phyloP scores from a whole-genome alignment of 495 filamentous ascomycete species.

The Annulohypoxylon bovei region DNA sequence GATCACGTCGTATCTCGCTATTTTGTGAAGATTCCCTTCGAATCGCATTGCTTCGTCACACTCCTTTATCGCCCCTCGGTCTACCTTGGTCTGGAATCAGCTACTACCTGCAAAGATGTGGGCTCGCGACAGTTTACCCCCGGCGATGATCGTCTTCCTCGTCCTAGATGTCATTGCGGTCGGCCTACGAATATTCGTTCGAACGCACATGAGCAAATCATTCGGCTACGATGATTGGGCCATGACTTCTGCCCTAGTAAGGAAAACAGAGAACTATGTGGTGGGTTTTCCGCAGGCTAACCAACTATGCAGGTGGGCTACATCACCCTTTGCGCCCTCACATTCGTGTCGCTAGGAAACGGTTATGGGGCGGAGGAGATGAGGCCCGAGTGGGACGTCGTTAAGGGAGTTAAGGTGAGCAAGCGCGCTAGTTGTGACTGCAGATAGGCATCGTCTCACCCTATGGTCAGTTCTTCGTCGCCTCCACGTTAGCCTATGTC shows the following conservation, averaged over 20 bases:
- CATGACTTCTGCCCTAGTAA: background rate
- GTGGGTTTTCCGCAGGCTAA: background rate
- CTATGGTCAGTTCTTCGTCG: slow-evolving; percentile 3
- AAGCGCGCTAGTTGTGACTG: background rate
- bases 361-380: background rate
- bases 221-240: slow-evolving; percentile 13
- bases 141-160: slow-evolving; percentile 1
- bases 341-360: background rate
- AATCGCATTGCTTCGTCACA: background rate
- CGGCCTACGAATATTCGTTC: slow-evolving; percentile 3
- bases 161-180: slow-evolving; percentile 4
- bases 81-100: background rate
- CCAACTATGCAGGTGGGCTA: background rate
- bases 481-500: slow-evolving; percentile 7
- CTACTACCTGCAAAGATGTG: slow-evolving; percentile 1
- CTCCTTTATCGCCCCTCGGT: background rate
- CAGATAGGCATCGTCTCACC: background rate
- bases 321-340: background rate
- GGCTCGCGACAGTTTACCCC: slow-evolving; percentile 15
- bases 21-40: background rate
- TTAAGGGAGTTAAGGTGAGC: slow-evolving; percentile 1
- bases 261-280: background rate
- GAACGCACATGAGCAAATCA: slow-evolving; percentile 2
- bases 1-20: background rate
- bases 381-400: background rate